Evolutionary conservation across 2,329 filamentous ascomycete species (phyloP), one percentile per base, ranked within the genome.

Genomic region (Fusarium sp.): DNA sequence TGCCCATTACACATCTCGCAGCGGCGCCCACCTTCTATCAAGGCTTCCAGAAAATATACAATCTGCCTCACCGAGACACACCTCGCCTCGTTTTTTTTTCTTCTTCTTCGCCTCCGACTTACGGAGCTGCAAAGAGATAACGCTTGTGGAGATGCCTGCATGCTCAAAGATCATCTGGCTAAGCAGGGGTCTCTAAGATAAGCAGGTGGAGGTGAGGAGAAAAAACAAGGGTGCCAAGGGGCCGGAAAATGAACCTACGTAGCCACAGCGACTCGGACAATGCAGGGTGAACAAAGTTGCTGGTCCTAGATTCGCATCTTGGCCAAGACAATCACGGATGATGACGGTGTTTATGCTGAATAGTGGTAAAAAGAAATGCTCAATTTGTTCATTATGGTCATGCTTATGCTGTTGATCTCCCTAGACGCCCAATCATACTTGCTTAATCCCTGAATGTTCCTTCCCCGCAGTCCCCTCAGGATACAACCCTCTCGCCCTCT

Each of bases 51-150:
- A 63, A 63, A 51, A 56, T 63, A 43, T 54, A 32, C n/a, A 51
- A 24, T 28, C 47, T 30, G 10, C 9, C 26, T 64, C 59, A 63
- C 60, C 60, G 59, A 63, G 36, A 47, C 51, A 51, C 51, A 57
- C 40, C 51, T 63, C 34, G 21, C 48, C 48, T 7, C 23, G 30
- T 24, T 23, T 32, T 52, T 26, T 39, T 28, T 6, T 28, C 10
- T 12, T 26, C 11, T 26, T 26, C 9, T 58, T 44, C 26, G 34
- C n/a, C 51, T 30, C 60, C 59, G 52, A 64, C 34, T 40, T 46
- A 56, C 60, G 60, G 60, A 63, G 60, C 63, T 63, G 40, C 45
- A 40, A 19, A 57, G n/a, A 63, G 60, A 63, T 63, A 63, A 63
- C 58, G 19, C 19, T 15, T 21, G 56, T 62, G 56, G 58, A 54